Evolutionary conservation across 805 yeast species (phyloP).

Genomic region (Wickerhamomyces canadensis): DNA sequence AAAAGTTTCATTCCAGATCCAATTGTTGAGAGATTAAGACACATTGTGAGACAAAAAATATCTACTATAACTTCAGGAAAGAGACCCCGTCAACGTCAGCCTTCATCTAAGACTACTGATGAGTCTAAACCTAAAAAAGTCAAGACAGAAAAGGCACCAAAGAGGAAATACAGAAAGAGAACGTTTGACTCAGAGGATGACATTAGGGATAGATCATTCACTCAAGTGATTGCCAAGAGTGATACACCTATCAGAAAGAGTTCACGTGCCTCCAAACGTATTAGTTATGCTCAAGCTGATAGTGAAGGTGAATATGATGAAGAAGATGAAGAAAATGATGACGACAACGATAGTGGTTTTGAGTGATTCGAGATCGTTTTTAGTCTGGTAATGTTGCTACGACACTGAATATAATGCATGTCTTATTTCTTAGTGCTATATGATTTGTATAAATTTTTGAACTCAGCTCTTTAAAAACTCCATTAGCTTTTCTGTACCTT

Average conservation of each 20-base stretch:
- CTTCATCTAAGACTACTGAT: conserved; percentile 8
- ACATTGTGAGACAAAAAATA: conserved; percentile 29
- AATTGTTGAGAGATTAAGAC: conserved; percentile 32
- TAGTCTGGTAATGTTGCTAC: too few relatives aligned
- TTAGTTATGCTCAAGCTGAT: conserved; percentile 28
- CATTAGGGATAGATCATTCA: conserved; percentile 12
- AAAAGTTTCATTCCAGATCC: conserved; percentile 51
- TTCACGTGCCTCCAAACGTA: conserved; percentile 26
- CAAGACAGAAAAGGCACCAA: conserved; percentile 5
- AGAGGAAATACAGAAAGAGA: conserved; percentile 12
- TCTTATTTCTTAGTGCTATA: too few relatives aligned
- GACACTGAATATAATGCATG: too few relatives aligned
- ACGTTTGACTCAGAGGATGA: conserved; percentile 17
- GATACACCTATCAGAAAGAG: conserved; percentile 38
- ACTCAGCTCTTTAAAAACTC: conserved; percentile 46
- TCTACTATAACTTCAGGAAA: conserved; percentile 20
- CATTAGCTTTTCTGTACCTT: conserved; percentile 64
- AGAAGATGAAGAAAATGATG: conserved; percentile 4
- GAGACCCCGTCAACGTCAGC: conserved; percentile 8
- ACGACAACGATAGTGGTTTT: not conserved
- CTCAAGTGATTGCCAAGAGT: not conserved
- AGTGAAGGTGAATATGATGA: conserved; percentile 5
- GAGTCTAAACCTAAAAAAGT: conserved; percentile 17
- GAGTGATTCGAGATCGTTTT: not conserved
- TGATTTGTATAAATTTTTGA: not conserved